These are phyloP conservation scores for Fusarium fracticaudum DNA, from an alignment of 2,329 filamentous ascomycete genomes.

Conservation along the genomic window DNA sequence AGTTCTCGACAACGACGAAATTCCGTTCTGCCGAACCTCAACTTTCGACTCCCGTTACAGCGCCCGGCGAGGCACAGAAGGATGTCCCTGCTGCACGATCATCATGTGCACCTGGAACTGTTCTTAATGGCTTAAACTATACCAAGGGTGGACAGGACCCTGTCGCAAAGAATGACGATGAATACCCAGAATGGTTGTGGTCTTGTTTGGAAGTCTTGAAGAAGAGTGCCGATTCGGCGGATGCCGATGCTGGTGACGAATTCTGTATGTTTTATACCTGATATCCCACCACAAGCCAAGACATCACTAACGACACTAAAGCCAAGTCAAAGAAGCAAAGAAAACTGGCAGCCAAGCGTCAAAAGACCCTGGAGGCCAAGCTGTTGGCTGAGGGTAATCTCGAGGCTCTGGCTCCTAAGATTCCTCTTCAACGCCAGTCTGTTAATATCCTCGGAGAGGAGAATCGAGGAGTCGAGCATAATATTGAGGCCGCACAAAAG, in stretches of 20 bases:
- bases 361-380: conserved; percentile 64
- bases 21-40: conserved; percentile 50
- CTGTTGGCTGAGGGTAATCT: conserved; percentile 73
- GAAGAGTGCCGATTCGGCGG: conserved; percentile 59
- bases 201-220: conserved; percentile 71
- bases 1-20: conserved; percentile 53
- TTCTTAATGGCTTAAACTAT: conserved; percentile 80
- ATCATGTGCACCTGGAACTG: conserved; percentile 72
- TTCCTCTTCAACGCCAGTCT: conserved; percentile 80
- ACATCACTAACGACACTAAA: conserved; percentile 47
- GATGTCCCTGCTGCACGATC: conserved; percentile 51
- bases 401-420: conserved; percentile 71
- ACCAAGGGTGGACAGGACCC: conserved; percentile 78
- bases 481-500: conserved; percentile 58
- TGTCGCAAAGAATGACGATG: conserved; percentile 75
- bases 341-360: conserved; percentile 73
- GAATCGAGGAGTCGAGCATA: conserved; percentile 54
- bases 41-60: conserved; percentile 49
- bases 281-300: neutral
- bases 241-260: conserved; percentile 72
- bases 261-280: conserved; percentile 72
- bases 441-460: conserved; percentile 73
- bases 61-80: conserved; percentile 46
- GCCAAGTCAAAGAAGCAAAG: conserved; percentile 89
- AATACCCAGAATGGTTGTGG: conserved; percentile 88